Conservation (phyloP, 768 basidiomycete species). For the Russula foetens region DNA sequence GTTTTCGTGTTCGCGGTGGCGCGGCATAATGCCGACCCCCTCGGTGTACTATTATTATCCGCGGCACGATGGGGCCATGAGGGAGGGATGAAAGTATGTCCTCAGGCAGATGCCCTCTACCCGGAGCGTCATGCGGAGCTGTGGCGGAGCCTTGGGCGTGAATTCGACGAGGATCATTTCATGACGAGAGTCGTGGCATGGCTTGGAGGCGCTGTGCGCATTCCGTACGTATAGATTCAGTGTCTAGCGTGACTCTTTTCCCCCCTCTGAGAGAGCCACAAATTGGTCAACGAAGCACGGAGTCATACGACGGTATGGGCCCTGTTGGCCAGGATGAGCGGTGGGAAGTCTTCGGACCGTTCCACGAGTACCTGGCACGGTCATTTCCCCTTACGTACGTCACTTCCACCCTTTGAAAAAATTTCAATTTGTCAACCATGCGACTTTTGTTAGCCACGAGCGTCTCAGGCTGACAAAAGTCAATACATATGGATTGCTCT, state of each 20-base stretch:
- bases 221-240: constrained; percentile 28
- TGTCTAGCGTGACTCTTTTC: neutral
- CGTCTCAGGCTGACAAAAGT: constrained; percentile 47
- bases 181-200: constrained; percentile 28
- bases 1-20: neutral
- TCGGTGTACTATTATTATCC: neutral
- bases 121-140: constrained; percentile 27
- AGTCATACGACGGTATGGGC: constrained; percentile 42
- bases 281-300: constrained; percentile 32
- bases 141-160: constrained; percentile 25
- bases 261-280: no score
- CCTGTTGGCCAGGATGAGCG: constrained; percentile 42
- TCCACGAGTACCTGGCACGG: constrained; percentile 34
- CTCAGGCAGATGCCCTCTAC: constrained; percentile 25
- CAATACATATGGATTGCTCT: constrained; percentile 55
- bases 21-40: neutral
- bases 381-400: constrained; percentile 58
- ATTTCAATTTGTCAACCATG: no score
- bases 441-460: neutral
- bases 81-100: neutral
- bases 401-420: neutral
- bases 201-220: constrained; percentile 32
- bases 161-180: constrained; percentile 31
- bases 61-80: neutral
- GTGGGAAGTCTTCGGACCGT: constrained; percentile 33